Conservation (phyloP, 106 monocot genomes). For the Vanilla planifolia region DNA sequence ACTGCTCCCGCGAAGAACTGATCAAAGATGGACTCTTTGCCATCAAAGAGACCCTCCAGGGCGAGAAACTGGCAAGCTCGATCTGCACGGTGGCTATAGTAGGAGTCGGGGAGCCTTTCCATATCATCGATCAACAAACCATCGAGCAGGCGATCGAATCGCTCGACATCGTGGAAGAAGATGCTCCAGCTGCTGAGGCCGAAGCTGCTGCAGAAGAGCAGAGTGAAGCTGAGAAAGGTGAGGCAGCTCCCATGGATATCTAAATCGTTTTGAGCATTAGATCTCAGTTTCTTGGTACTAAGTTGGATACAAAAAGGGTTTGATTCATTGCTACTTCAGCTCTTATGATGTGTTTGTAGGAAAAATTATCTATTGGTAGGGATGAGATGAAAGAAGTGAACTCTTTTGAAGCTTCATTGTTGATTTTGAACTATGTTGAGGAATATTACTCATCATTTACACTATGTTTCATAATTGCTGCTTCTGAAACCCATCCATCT, state of each 20-base stretch:
- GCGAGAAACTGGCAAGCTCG: conserved; percentile 73
- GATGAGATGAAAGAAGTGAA: too few species aligned
- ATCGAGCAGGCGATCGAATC: conserved; percentile 70
- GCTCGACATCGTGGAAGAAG: conserved; percentile 54
- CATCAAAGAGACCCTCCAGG: conserved; percentile 88
- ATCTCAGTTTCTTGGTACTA: too few species aligned
- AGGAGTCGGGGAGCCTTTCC: conserved; percentile 71
- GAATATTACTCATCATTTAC: too few species aligned
- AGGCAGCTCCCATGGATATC: conserved; percentile 77
- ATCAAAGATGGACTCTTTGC: conserved; percentile 90
- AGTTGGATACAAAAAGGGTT: too few species aligned
- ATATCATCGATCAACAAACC: conserved; percentile 41
- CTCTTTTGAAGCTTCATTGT: too few species aligned
- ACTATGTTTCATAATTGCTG: too few species aligned
- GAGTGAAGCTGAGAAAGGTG: conserved; percentile 14
- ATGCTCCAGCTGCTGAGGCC: conserved; percentile 7
- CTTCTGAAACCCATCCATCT: too few species aligned
- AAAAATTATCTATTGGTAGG: too few species aligned
- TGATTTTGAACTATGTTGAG: too few species aligned
- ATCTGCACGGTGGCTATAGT: conserved; percentile 86
- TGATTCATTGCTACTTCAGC: too few species aligned
- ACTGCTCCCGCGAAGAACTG: conserved; percentile 66
- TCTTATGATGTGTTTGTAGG: too few species aligned
- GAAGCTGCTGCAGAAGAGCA: conserved; percentile 14
- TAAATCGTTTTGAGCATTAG: conserved; percentile 9